These are phyloP conservation scores for Tremellales sp. DNA, from an alignment of 1,284 basidiomycete species.

Conservation along the genomic window DNA sequence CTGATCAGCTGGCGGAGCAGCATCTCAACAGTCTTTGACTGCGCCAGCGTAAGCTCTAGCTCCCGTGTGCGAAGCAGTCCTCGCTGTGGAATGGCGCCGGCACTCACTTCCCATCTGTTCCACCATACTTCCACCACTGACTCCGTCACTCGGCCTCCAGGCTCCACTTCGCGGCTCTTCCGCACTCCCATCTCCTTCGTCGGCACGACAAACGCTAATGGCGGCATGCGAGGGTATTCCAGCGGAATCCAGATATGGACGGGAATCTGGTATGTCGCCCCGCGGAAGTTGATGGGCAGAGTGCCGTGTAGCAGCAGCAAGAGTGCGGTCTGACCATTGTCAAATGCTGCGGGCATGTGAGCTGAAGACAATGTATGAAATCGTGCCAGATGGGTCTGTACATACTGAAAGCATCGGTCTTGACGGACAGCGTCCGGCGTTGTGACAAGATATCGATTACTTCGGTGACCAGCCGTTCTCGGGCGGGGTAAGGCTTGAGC, in stretches of 20 bases:
- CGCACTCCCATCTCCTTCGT: constrained; percentile 86
- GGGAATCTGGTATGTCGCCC: constrained; percentile 86
- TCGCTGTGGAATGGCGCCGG: background rate
- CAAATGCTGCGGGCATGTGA: constrained; percentile 61
- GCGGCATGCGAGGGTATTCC: constrained; percentile 74
- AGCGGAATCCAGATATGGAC: constrained; percentile 80
- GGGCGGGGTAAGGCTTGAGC: constrained; percentile 59
- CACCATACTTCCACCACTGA: constrained; percentile 64
- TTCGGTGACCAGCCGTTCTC: constrained; percentile 60
- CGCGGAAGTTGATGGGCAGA: constrained; percentile 76
- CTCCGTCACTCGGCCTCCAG: constrained; percentile 61
- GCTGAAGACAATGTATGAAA: constrained; percentile 7
- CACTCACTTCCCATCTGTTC: constrained; percentile 71
- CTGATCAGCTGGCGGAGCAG: constrained; percentile 48
- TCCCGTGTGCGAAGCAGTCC: constrained; percentile 52
- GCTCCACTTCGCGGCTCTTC: constrained; percentile 70
- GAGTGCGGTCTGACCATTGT: constrained; percentile 88
- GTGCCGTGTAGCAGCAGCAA: constrained; percentile 87
- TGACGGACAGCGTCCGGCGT: constrained; percentile 69
- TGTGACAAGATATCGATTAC: constrained; percentile 62
- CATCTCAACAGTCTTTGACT: constrained; percentile 31
- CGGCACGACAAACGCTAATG: constrained; percentile 92
- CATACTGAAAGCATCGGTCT: constrained; percentile 89
- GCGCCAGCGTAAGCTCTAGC: no score
- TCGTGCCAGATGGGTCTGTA: constrained; percentile 15